These are phyloP conservation scores for Phaeosphaeria sp. DNA, from an alignment of 2,329 filamentous ascomycete genomes.

Conservation along the genomic window DNA sequence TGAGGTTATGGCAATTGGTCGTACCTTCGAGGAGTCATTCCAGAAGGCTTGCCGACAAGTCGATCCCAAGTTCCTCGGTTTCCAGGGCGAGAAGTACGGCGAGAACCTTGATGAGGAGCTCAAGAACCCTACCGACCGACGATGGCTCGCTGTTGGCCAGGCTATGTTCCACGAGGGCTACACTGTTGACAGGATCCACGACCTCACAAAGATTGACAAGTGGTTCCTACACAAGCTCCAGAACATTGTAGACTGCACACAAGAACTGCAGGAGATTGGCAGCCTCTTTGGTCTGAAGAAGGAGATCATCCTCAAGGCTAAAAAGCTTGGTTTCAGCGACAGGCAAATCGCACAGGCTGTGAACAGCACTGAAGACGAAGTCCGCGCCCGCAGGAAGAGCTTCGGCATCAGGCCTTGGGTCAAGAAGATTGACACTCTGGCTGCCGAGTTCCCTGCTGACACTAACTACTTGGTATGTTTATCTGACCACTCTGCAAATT, in stretches of 20 bases:
- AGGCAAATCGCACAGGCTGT: constrained; percentile 90
- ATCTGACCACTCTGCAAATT: too few relatives aligned
- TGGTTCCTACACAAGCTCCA: constrained; percentile 99
- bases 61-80: constrained; percentile 88
- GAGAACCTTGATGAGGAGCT: constrained; percentile 90
- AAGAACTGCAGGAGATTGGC: constrained; percentile 83
- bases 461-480: constrained; percentile 73
- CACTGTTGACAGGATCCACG: constrained; percentile 87
- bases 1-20: constrained; percentile 98
- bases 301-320: constrained; percentile 86
- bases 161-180: constrained; percentile 98
- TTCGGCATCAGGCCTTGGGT: constrained; percentile 95
- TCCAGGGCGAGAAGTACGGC: constrained; percentile 89
- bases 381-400: constrained; percentile 81
- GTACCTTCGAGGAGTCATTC: constrained; percentile 98
- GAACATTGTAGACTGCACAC: constrained; percentile 92
- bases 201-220: constrained; percentile 97
- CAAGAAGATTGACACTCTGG: constrained; percentile 97
- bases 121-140: constrained; percentile 90
- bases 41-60: constrained; percentile 99
- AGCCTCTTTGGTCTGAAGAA: constrained; percentile 85
- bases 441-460: constrained; percentile 72
- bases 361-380: constrained; percentile 85
- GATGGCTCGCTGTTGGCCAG: constrained; percentile 96
- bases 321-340: constrained; percentile 98